Conservation (phyloP, 1,139 yeast genomes). For the Pichia sp. region DNA sequence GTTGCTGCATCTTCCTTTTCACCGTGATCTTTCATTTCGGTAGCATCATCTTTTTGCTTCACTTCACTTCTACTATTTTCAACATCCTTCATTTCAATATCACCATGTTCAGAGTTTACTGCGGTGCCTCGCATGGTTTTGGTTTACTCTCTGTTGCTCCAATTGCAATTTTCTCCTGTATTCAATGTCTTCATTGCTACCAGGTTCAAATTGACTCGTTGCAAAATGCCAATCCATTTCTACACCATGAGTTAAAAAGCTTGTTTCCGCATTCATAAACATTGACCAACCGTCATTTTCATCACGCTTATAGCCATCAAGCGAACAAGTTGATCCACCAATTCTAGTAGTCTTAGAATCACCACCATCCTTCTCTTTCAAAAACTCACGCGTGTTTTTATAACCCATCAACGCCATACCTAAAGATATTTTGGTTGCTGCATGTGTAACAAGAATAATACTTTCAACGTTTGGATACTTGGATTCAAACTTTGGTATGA, state of each 20-base stretch:
- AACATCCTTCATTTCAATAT: slow-evolving; percentile 1
- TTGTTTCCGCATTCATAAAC: slow-evolving; percentile 43
- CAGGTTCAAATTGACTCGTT: slow-evolving; percentile 45
- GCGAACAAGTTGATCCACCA: slow-evolving; percentile 51
- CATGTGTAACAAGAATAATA: slow-evolving; percentile 47
- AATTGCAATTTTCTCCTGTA: slow-evolving; percentile 29
- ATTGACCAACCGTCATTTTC: slow-evolving; percentile 34
- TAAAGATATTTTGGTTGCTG: slow-evolving; percentile 54
- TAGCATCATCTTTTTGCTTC: slow-evolving; percentile 5
- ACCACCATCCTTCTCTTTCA: slow-evolving; percentile 32
- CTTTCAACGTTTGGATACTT: slow-evolving; percentile 39
- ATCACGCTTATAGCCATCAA: slow-evolving; percentile 34
- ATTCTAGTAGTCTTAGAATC: slow-evolving; percentile 42
- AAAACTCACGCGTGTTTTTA: slow-evolving; percentile 33
- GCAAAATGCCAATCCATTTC: slow-evolving; percentile 59
- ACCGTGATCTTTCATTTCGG: neutral
- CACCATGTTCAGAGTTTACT: slow-evolving; percentile 10
- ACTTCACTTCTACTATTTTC: slow-evolving; percentile 12
- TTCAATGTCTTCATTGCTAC: slow-evolving; percentile 52
- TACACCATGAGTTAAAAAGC: slow-evolving; percentile 43
- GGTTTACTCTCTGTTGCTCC: slow-evolving; percentile 13
- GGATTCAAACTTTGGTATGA: slow-evolving; percentile 40
- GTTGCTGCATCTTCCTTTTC: slow-evolving; percentile 7
- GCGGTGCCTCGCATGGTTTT: slow-evolving; percentile 16
- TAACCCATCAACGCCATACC: slow-evolving; percentile 46